Percentiles rank a stretch among this genome's conserved stretches.
phyloP scores from a whole-genome alignment of 208 protist species.

The Trypanosoma vivax region DNA sequence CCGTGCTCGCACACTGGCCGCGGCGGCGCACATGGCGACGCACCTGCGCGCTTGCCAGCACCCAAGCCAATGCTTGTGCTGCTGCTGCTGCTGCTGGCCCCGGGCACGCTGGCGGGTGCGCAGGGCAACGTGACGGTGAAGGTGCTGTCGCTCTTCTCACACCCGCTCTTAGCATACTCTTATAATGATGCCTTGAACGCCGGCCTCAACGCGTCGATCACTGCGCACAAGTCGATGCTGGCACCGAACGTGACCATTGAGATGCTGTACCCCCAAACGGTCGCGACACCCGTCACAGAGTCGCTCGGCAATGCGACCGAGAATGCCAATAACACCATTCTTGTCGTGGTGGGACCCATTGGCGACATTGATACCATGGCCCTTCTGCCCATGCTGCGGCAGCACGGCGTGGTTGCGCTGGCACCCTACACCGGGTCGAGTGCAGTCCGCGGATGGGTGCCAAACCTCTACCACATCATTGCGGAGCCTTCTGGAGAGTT shows the following conservation, averaged over 20 bases:
- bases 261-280: neutral
- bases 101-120: no score
- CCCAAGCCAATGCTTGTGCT: no score
- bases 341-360: constrained; percentile 27
- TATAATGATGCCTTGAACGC: no score
- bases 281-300: neutral
- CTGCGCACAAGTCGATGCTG: constrained; percentile 1
- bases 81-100: no score
- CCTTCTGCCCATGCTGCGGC: constrained; percentile 4
- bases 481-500: constrained; percentile 28
- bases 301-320: neutral
- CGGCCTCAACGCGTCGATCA: neutral
- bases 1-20: no score
- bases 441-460: constrained; percentile 18
- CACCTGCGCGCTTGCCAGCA: no score
- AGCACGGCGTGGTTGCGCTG: constrained; percentile 21
- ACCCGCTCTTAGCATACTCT: no score
- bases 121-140: no score
- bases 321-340: neutral
- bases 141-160: no score
- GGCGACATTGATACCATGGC: constrained; percentile 4
- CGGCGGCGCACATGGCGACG: no score
- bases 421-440: constrained; percentile 31
- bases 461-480: constrained; percentile 24
- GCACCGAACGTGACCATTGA: constrained; percentile 9